Base-by-base conservation (phyloP, 768 basidiomycete species). In the Trametes meyenii region DNA sequence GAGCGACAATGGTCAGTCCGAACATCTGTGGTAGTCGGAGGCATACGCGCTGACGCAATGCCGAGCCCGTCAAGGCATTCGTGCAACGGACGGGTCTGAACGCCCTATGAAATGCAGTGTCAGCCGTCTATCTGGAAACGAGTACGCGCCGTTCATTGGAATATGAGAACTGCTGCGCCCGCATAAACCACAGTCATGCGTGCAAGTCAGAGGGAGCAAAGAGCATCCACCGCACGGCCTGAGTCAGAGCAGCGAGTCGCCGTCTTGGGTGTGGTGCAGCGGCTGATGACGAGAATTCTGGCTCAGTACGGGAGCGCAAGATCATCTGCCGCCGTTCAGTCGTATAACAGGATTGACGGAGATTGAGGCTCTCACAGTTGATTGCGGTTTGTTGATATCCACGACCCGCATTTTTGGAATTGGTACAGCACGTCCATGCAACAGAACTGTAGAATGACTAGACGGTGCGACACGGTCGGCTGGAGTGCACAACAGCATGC, bases 61-160 rank as follows among this genome's bases (percentile, higher is more conserved):
- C 61, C 49, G 55, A 45, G 21, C 45, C n/a, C 40, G 48, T 21
- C 51, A 51, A 33, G 39, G 26, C n/a, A 42, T 50, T 48, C 50
- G 11, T 26, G 19, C 38, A 16, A 50, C 16, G 24, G 40, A 21
- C 23, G 43, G 43, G 21, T 48, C 24, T 39, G 33, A 49, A 39
- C 19, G 49, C 36, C 36, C 26, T 5, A 38, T 21, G 24, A 26
- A 40, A 50, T 29, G 51, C 55, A 48, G 39, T 48, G 48, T 45
- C 38, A 50, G 51, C 43, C 51, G 55, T 46, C 44, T 63, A 63
- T 50, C 61, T 52, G 50, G 61, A 58, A 49, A 58, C 45, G n/a
- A n/a, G 26, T 56, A 46, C 52, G 55, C 48, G 38, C 53, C 46
- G 33, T 24, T 56, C 50, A 46, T 45, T 53, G 61, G 55, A 55